Evolutionary conservation across 176 grass and related monocot species (phyloP).

Genomic region (Oryza glumipatula): DNA sequence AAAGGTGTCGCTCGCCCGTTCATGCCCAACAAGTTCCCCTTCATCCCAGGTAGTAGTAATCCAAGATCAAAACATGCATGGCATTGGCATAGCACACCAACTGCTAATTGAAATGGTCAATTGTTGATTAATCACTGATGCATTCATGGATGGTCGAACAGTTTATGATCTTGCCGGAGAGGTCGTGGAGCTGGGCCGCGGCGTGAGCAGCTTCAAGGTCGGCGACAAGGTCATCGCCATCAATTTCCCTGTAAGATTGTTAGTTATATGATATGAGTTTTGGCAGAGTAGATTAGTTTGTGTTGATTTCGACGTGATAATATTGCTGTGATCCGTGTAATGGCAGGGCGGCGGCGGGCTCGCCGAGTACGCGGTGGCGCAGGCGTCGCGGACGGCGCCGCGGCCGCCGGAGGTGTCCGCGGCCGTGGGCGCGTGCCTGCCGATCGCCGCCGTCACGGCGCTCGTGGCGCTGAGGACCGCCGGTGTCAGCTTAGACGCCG

Average conservation of each 20-base stretch:
- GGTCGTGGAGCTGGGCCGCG: constrained; percentile 47
- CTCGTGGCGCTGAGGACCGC: constrained; percentile 42
- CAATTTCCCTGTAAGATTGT: constrained; percentile 48
- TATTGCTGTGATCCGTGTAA: background rate
- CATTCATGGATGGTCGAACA: constrained; percentile 19
- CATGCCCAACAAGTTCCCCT: constrained; percentile 52
- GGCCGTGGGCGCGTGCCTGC: constrained; percentile 46
- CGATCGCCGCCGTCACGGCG: constrained; percentile 49
- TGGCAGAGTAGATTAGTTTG: background rate
- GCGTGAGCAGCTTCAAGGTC: constrained; percentile 43
- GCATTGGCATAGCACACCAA: no score
- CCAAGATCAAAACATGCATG: no score
- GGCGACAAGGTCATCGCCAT: constrained; percentile 60
- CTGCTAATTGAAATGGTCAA: no score
- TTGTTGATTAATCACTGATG: no score
- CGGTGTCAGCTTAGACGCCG: constrained; percentile 38
- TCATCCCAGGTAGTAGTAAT: constrained; percentile 10
- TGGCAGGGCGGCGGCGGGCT: constrained; percentile 56
- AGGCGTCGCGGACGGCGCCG: background rate
- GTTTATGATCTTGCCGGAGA: constrained; percentile 57
- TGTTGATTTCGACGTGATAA: background rate
- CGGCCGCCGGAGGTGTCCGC: constrained; percentile 51
- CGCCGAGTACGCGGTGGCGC: constrained; percentile 43
- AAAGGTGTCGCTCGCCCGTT: constrained; percentile 47
- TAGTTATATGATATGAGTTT: background rate